Evolutionary conservation across 495 filamentous ascomycete species (phyloP), one percentile per base, ranked within the genome.

Genomic region (Pyrenula massariospora): DNA sequence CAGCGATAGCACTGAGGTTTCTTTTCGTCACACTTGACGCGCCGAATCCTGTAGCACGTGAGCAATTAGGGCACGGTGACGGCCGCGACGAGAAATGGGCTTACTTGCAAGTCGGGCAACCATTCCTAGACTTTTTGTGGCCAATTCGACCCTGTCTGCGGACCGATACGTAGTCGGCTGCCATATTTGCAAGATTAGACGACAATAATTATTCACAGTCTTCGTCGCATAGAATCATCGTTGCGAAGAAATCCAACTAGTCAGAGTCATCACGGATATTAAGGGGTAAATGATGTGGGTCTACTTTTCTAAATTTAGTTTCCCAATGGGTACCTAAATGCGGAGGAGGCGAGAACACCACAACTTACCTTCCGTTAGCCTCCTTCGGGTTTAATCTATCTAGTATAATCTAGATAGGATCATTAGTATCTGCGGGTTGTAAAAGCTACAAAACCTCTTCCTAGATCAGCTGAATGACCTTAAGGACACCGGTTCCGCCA

Each of bases 21-120:
- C 57, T 62, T 66, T 64, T 85, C 82, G 67, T 79, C 82, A 69
- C 82, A 85, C 67, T 85, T 85, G 31, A 85, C 78, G 58, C 80
- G 74, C 56, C 82, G 74, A 57, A 73, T 73, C 60, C 81, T 84
- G 31, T 53, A 21, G 10, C 0, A 0, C 55, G n/a, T 42, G 31
- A 42, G 5, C 31, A 42, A 42, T 42, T 15, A 42, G 15, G 31
- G 31, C 5, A 42, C 31, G 15, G 31, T 42, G 31, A 42, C 31
- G 31, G 15, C 31, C 23, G 2, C 10, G 3, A 8, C 31, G 15
- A 10, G 53, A 24, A 36, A 50, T 42, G 53, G 21, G 10, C 61
- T 11, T 52, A 63, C 62, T 60, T 60, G 59, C 62, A 63, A n/a
- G 62, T 63, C 23, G 54, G 56, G 36, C 62, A 63, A 15, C 62